Conservation (phyloP, 2,329 filamentous ascomycete genomes). For the Sarocladium brachiariae region DNA sequence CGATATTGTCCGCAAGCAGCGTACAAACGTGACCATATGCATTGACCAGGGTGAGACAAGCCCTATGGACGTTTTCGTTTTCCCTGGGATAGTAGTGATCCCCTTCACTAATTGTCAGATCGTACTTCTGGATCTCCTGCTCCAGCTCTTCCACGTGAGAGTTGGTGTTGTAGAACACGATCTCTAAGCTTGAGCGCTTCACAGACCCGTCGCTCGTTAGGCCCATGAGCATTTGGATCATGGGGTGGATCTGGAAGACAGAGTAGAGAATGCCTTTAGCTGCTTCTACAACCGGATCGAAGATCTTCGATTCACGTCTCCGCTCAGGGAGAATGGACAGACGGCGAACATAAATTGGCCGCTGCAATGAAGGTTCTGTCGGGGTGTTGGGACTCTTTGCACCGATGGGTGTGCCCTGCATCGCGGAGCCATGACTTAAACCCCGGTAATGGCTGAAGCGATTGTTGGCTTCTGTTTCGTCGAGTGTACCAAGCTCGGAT, state of each 20-base stretch:
- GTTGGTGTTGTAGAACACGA: constrained; percentile 62
- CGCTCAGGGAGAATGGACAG: constrained; percentile 58
- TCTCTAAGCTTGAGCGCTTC: constrained; percentile 57
- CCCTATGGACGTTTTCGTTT: constrained; percentile 57
- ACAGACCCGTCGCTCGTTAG: constrained; percentile 53
- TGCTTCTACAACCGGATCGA: constrained; percentile 56
- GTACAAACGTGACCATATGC: constrained; percentile 61
- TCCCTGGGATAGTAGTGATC: constrained; percentile 44
- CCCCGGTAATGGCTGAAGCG: constrained; percentile 61
- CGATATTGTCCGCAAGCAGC: constrained; percentile 53
- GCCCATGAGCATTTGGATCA: constrained; percentile 59
- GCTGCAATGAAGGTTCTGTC: constrained; percentile 48
- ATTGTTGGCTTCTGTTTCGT: constrained; percentile 56
- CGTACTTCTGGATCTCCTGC: constrained; percentile 57
- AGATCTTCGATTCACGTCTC: constrained; percentile 53
- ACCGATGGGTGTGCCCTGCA: constrained; percentile 43
- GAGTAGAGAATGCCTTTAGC: constrained; percentile 62
- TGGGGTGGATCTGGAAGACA: constrained; percentile 61
- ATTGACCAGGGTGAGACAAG: constrained; percentile 55
- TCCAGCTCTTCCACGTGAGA: constrained; percentile 60
- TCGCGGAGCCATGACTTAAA: constrained; percentile 61
- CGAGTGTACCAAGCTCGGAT: constrained; percentile 54
- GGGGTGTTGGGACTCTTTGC: constrained; percentile 53
- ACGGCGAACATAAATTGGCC: constrained; percentile 56
- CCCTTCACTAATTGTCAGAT: constrained; percentile 38